Evolutionary conservation across 192 early-diverging fungal species (phyloP).

Genomic region (Geranomyces variabilis): DNA sequence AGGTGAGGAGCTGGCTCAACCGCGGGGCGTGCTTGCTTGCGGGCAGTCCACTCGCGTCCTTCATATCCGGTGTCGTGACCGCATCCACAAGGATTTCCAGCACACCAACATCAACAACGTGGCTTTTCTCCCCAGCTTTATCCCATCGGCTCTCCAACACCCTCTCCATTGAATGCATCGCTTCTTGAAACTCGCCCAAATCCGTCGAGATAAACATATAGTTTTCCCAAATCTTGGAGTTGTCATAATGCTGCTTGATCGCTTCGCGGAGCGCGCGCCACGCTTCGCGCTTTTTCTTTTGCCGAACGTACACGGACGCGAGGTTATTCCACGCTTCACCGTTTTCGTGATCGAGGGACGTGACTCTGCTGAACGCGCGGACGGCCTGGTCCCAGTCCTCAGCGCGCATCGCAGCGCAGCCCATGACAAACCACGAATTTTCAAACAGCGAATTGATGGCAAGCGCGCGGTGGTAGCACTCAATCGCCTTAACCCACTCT

Average conservation of each 20-base stretch:
- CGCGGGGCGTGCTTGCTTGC: slow-evolving; percentile 48
- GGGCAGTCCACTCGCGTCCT: slow-evolving; percentile 18
- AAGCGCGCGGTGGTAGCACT: slow-evolving; percentile 81
- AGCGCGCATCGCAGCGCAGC: slow-evolving; percentile 86
- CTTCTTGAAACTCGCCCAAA: slow-evolving; percentile 77
- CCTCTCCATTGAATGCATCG: slow-evolving; percentile 82
- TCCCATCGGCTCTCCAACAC: slow-evolving; percentile 78
- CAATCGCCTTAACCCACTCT: slow-evolving; percentile 67
- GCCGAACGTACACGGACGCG: slow-evolving; percentile 77
- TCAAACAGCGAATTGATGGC: slow-evolving; percentile 93
- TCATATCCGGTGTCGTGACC: slow-evolving; percentile 23
- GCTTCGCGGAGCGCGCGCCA: slow-evolving; percentile 83
- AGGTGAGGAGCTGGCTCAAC: slow-evolving; percentile 67
- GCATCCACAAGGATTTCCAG: slow-evolving; percentile 73
- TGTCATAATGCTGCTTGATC: slow-evolving; percentile 74
- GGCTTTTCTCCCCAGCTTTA: slow-evolving; percentile 52
- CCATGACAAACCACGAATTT: slow-evolving; percentile 94
- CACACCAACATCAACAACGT: slow-evolving; percentile 79
- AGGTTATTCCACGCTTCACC: slow-evolving; percentile 98
- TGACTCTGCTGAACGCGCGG: slow-evolving; percentile 75
- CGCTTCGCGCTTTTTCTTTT: slow-evolving; percentile 77
- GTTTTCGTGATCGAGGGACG: slow-evolving; percentile 71
- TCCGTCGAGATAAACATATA: slow-evolving; percentile 78
- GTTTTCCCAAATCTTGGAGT: slow-evolving; percentile 94
- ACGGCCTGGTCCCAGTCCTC: slow-evolving; percentile 77